These are phyloP conservation scores for Ilyonectria robusta DNA, from an alignment of 2,329 filamentous ascomycete species.

Conservation along the genomic window DNA sequence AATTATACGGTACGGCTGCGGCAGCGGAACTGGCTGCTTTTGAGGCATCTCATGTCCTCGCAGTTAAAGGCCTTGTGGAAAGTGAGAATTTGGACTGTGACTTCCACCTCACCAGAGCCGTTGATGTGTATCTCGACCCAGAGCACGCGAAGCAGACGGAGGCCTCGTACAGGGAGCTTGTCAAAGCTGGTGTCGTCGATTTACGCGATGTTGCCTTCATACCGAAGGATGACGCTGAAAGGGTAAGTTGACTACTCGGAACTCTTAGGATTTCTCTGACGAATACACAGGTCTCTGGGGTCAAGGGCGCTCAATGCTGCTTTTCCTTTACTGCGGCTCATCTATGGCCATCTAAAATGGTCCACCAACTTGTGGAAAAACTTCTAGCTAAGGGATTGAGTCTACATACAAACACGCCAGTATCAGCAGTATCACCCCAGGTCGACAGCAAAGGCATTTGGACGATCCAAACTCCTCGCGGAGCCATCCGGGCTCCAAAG, in stretches of 20 bases:
- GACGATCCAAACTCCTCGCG: constrained; percentile 46
- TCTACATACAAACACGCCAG: constrained; percentile 33
- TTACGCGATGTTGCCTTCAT: constrained; percentile 26
- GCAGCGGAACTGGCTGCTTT: constrained; percentile 44
- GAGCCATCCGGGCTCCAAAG: constrained; percentile 64
- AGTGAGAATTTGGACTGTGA: constrained; percentile 42
- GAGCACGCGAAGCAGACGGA: constrained; percentile 35
- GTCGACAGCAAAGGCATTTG: constrained; percentile 5
- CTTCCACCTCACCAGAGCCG: constrained; percentile 49
- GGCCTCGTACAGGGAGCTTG: constrained; percentile 19
- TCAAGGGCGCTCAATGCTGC: constrained; percentile 35
- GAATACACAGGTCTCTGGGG: constrained; percentile 11
- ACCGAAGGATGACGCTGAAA: constrained; percentile 21
- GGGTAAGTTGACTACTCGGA: constrained; percentile 3
- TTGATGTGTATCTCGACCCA: constrained; percentile 55
- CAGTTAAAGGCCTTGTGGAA: constrained; percentile 53
- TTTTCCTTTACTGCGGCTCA: constrained; percentile 39
- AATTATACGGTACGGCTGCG: constrained; percentile 33
- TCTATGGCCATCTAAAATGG: constrained; percentile 32
- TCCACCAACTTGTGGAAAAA: constrained; percentile 32
- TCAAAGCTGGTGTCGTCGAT: not conserved
- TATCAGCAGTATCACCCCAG: constrained; percentile 22
- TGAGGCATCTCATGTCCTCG: constrained; percentile 37
- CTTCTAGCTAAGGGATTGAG: constrained; percentile 27
- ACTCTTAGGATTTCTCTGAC: not conserved